Percentiles rank a stretch among this genome's conserved stretches.
Evolutionary conservation across 2,329 filamentous ascomycete species (phyloP).

Genomic region (Hirsutella minnesotensis): DNA sequence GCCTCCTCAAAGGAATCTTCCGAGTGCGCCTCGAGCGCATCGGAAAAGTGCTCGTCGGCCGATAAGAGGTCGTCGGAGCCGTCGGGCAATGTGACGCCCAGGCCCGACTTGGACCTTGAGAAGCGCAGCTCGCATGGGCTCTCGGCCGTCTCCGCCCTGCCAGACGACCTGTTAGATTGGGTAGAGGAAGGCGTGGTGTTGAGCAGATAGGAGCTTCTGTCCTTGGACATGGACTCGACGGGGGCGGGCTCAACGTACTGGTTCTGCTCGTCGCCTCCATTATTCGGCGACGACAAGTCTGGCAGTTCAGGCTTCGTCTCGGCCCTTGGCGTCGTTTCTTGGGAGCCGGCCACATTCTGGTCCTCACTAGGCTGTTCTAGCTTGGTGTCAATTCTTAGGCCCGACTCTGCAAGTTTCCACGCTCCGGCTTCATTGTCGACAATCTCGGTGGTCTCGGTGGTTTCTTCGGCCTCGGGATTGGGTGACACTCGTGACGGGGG

Average conservation of each 20-base stretch:
- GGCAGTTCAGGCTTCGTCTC: slow-evolving; percentile 22
- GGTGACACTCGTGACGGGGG: slow-evolving; percentile 22
- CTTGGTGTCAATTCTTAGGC: slow-evolving; percentile 30
- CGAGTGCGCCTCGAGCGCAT: slow-evolving; percentile 16
- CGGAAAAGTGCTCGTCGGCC: slow-evolving; percentile 23
- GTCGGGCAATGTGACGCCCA: slow-evolving; percentile 8
- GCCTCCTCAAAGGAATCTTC: slow-evolving; percentile 10
- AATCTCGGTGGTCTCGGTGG: slow-evolving; percentile 15
- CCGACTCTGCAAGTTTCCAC: slow-evolving; percentile 9
- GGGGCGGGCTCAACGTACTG: slow-evolving; percentile 24
- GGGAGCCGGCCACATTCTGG: slow-evolving; percentile 44
- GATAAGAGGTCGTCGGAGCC: slow-evolving; percentile 20
- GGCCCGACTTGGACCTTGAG: slow-evolving; percentile 8
- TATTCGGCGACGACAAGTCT: slow-evolving; percentile 6
- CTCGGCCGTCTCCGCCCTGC: slow-evolving; percentile 9
- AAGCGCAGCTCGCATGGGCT: slow-evolving; percentile 14
- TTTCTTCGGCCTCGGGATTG: slow-evolving; percentile 16
- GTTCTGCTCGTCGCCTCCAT: slow-evolving; percentile 2
- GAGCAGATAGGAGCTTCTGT: slow-evolving; percentile 29
- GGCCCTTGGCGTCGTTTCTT: slow-evolving; percentile 59
- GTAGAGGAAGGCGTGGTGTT: slow-evolving; percentile 24
- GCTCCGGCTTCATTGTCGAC: slow-evolving; percentile 11
- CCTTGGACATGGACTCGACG: slow-evolving; percentile 28
- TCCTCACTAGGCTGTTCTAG: slow-evolving; percentile 16
- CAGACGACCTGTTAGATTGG: slow-evolving; percentile 15